These are phyloP conservation scores for Eucalyptus tenuipes DNA, from an alignment of 345 rosid genomes.

Conservation along the genomic window DNA sequence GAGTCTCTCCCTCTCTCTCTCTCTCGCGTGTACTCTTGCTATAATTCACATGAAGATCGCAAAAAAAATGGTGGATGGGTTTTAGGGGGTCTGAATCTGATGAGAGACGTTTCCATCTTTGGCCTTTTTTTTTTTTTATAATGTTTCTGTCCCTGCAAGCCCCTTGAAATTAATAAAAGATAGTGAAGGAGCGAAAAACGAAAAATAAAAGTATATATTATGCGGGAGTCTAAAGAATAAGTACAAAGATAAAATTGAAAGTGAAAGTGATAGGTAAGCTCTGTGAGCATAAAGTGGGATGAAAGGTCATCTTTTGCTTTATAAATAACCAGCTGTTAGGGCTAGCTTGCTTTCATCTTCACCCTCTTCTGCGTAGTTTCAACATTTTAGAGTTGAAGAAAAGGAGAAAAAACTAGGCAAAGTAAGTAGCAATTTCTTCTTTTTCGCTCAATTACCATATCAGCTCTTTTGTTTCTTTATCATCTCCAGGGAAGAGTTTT, in stretches of 20 bases:
- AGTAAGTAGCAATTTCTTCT: not conserved
- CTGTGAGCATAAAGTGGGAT: not conserved
- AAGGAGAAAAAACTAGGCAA: constrained; percentile 3
- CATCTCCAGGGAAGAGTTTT: not conserved
- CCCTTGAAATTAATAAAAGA: not conserved
- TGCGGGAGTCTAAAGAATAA: not conserved
- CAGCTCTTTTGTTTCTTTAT: not conserved
- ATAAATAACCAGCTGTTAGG: constrained; percentile 19
- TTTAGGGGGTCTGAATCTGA: not conserved
- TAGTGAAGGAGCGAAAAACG: not conserved
- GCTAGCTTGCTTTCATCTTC: constrained; percentile 21
- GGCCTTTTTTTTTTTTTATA: not conserved
- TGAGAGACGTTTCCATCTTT: not conserved
- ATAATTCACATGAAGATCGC: not conserved
- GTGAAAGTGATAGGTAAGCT: not conserved
- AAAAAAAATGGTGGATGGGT: not conserved
- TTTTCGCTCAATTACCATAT: constrained; percentile 14
- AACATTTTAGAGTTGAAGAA: constrained; percentile 14
- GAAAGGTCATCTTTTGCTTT: constrained; percentile 11
- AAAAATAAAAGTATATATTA: not conserved
- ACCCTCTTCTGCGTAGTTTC: constrained; percentile 7
- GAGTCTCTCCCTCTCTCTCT: not conserved
- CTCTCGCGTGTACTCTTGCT: not conserved
- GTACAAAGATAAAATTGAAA: not conserved
- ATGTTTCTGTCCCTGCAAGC: not conserved